Conservation (phyloP, 805 yeast species). For the Hanseniaspora meyeri region DNA sequence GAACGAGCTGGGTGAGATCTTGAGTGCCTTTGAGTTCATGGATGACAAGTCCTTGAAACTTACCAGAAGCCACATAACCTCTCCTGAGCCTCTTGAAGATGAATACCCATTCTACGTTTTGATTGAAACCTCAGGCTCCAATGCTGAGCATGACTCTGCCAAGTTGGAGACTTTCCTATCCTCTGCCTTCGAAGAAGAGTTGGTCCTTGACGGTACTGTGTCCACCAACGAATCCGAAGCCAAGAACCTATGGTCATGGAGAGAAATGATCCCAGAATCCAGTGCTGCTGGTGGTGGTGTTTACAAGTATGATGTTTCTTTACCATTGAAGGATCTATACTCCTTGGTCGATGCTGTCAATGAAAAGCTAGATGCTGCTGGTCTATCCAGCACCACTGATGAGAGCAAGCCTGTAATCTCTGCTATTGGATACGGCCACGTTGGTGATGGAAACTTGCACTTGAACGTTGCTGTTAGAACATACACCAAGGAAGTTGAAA, state of each 20-base stretch:
- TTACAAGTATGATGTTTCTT: constrained; percentile 89
- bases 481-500: constrained; percentile 68
- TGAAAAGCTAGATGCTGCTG: constrained; percentile 42
- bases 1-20: constrained; percentile 64
- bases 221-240: constrained; percentile 91
- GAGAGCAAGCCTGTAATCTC: constrained; percentile 58
- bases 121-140: constrained; percentile 93
- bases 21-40: constrained; percentile 92
- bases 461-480: constrained; percentile 82
- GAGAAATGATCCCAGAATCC: constrained; percentile 89
- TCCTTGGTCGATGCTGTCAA: constrained; percentile 71
- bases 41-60: constrained; percentile 57
- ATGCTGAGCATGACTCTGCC: constrained; percentile 82
- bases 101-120: constrained; percentile 80
- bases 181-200: constrained; percentile 66
- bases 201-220: constrained; percentile 84
- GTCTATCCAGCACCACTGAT: constrained; percentile 51
- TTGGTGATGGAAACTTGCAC: constrained; percentile 95
- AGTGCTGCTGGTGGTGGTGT: constrained; percentile 81
- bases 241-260: constrained; percentile 81
- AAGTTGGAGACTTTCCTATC: constrained; percentile 80
- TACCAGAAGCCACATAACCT: constrained; percentile 48
- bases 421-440: constrained; percentile 94
- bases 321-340: constrained; percentile 73
- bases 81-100: constrained; percentile 63